Conservation (phyloP, 2,329 filamentous ascomycete species). For the Remersonia thermophila region DNA sequence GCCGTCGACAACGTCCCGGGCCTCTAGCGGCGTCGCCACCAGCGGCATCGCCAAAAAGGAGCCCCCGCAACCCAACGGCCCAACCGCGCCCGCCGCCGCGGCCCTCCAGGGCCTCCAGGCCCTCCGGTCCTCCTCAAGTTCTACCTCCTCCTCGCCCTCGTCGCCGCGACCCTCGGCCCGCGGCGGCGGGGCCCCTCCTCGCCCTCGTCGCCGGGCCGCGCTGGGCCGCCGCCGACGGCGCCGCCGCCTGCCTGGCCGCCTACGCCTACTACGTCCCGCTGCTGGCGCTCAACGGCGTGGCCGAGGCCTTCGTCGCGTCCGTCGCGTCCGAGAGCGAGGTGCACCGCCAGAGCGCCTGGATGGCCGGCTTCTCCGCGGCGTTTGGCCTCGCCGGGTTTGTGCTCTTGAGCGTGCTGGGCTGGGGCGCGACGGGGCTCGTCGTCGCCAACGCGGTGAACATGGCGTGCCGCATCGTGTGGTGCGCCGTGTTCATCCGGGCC, state of each 20-base stretch:
- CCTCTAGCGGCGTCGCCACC: conserved; percentile 17
- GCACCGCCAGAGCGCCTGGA: conserved; percentile 66
- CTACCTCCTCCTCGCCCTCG: conserved; percentile 62
- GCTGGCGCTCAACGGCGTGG: conserved; percentile 79
- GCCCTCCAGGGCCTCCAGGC: too few relatives aligned
- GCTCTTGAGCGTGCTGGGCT: conserved; percentile 53
- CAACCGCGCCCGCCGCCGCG: conserved; percentile 8
- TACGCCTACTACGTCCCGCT: conserved; percentile 94
- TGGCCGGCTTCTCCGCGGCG: conserved; percentile 65
- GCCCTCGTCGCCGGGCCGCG: conserved; percentile 61
- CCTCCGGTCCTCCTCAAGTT: conserved; percentile 54
- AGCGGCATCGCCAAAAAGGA: too few relatives aligned
- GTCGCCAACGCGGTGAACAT: conserved; percentile 85
- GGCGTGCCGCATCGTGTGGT: conserved; percentile 74
- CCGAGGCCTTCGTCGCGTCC: conserved; percentile 84
- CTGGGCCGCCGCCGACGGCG: conserved; percentile 59
- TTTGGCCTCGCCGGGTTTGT: conserved; percentile 67
- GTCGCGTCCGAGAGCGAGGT: conserved; percentile 68
- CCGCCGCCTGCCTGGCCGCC: conserved; percentile 57
- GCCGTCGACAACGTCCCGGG: conserved; percentile 34
- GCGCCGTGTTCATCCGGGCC: conserved; percentile 52
- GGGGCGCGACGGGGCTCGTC: conserved; percentile 73
- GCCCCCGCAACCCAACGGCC: not conserved
- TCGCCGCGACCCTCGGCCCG: conserved; percentile 61
- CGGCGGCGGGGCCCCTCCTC: conserved; percentile 61